A percentile compares a stretch with the other conserved stretches of the same genome.
These are phyloP conservation scores for Aschersonia sp. DNA, from an alignment of 2,329 filamentous ascomycete genomes.

Conservation along the genomic window DNA sequence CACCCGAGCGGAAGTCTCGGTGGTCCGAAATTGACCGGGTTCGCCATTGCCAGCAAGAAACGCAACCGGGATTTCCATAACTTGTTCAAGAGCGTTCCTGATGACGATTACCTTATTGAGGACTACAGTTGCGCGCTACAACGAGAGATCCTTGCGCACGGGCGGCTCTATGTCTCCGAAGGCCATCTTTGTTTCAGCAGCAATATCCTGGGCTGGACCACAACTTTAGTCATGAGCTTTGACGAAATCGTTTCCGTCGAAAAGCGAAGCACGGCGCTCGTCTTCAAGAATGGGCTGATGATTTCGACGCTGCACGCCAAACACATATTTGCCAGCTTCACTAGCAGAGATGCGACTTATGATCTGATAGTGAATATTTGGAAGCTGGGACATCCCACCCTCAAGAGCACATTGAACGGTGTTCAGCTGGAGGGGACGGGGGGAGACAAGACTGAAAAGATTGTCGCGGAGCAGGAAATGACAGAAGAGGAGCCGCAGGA, in stretches of 20 bases:
- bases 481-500: constrained; percentile 29
- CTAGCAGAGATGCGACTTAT: constrained; percentile 89
- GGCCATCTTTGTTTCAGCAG: constrained; percentile 97
- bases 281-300: constrained; percentile 96
- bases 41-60: constrained; percentile 91
- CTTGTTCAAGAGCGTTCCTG: constrained; percentile 89
- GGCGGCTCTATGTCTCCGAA: constrained; percentile 89
- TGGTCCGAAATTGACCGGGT: constrained; percentile 73
- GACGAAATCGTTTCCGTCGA: constrained; percentile 95
- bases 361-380: constrained; percentile 96
- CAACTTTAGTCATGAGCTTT: constrained; percentile 93
- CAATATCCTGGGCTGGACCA: constrained; percentile 97
- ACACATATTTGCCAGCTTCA: constrained; percentile 89
- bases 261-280: constrained; percentile 85
- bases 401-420: constrained; percentile 84
- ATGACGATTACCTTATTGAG: constrained; percentile 95
- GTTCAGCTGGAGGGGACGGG: constrained; percentile 68
- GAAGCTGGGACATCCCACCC: constrained; percentile 87
- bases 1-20: constrained; percentile 42
- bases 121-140: constrained; percentile 96
- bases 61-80: constrained; percentile 90
- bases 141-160: constrained; percentile 87
- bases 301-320: constrained; percentile 92
- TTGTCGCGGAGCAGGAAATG: constrained; percentile 33
- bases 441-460: constrained; percentile 84